Evolutionary conservation across 2,329 filamentous ascomycete species (phyloP), one percentile per base, ranked within the genome.

Genomic region (Colletotrichum eleusines): DNA sequence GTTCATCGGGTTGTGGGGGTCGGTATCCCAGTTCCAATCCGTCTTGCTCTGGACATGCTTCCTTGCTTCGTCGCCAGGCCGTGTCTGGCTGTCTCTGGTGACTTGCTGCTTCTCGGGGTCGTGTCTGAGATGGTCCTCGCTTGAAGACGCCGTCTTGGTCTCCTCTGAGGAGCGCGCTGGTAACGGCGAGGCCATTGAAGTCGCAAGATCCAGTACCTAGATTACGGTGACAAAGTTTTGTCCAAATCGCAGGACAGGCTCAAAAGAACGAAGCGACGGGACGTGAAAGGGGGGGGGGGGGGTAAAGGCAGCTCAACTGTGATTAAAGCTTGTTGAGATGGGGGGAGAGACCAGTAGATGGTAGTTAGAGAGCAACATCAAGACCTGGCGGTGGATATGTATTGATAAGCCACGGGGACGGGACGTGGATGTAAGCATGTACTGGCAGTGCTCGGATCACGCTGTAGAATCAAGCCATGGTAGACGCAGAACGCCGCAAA

Each of bases 1-100:
- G 74, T 88, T 88, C 71, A 81, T 82, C 0, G 85, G 86, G 69
- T 88, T 88, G n/a, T 80, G 75, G 0, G 79, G 76, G 50, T 85
- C 84, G 0, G 74, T 73, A 1, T 79, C 75, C 82, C 83, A 84
- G 63, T 78, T 69, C 72, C 61, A 59, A 11, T 14, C 7, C 23
- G 63, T 16, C 5, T 14, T 16, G 16, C n/a, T 6, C 7, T 64
- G n/a, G n/a, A 40, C 18, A 0, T 8, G 9, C 2, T 38, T 35
- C 8, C 3, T 18, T 16, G 54, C 5, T 14, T 12, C 3, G 18
- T 26, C 2, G 14, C 20, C 12, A 0, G 42, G 9, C 4, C 26
- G 5, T 3, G 28, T 5, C 14, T n/a, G 2, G 20, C 28, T 33
- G 3, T 16, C 23, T n/a, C 33, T 8, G 2, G 26, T 11, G 0